Evolutionary conservation across 2,329 filamentous ascomycete genomes (phyloP), one percentile per base, ranked within the genome.

Genomic region (Phaeophleospora eucalypticola): DNA sequence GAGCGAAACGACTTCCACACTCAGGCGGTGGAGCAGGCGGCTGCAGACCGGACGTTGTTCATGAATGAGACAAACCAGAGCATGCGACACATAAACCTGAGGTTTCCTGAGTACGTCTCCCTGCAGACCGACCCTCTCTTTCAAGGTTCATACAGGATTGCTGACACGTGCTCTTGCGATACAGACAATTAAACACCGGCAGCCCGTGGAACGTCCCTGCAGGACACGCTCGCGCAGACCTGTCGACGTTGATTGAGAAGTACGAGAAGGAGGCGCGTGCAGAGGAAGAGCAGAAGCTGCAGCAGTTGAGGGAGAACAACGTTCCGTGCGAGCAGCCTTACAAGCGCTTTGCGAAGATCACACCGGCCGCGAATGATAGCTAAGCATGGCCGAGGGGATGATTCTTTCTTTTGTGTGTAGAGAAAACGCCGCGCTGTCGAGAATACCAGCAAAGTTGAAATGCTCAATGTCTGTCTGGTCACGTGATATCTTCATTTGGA

Each of bases 141-240:
- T n/a, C n/a, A n/a, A n/a, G n/a, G n/a, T n/a, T n/a, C n/a, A n/a
- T n/a, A n/a, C n/a, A n/a, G n/a, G n/a, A 33, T 34, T 29, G 21
- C 24, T 57, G 41, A 55, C 51, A 14, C 37, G 37, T 12, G 36
- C 46, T 20, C 33, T 41, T 32, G 19, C n/a, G n/a, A n/a, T n/a
- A n/a, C 61, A 86, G 82, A 58, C 70, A 78, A 54, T 78, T 86
- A 68, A 84, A 85, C 62, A 67, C 70, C 17, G 77, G 79, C 43
- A 79, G 79, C 1, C 81, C 81, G 14, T 82, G 73, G 67, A 86
- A 86, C 61, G 76, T 84, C 45, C 69, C 75, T 24, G 80, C 83
- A 36, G 83, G 83, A 42, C 77, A 78, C 52, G 69, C 70, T 37
- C 67, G 74, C 45, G 76, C 75, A 40, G 76, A 83, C 60, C 69